A percentile compares a stretch with the other conserved stretches of the same genome.
phyloP scores from a whole-genome alignment of 208 protist genomes.

The Plasmodiophora brassicae region DNA sequence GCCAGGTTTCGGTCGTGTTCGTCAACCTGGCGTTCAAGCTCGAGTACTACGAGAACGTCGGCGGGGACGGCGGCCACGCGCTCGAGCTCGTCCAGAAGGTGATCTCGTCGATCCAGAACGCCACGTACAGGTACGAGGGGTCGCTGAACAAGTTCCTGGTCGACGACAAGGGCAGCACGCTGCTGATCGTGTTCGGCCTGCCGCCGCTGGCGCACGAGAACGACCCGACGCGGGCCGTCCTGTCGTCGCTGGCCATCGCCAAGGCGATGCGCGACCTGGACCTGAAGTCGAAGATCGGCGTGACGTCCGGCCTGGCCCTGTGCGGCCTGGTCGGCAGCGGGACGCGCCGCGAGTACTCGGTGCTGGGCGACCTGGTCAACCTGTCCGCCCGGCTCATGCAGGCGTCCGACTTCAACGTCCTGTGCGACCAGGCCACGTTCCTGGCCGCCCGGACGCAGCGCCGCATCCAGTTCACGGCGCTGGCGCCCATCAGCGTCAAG shows the following conservation, averaged over 20 bases:
- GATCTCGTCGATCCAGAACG: conserved; percentile 35
- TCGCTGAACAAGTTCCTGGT: conserved; percentile 54
- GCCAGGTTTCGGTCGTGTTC: conserved; percentile 46
- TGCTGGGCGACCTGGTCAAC: conserved; percentile 57
- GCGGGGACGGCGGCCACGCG: background rate
- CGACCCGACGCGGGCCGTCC: conserved; percentile 43
- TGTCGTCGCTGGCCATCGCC: conserved; percentile 40
- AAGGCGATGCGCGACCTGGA: conserved; percentile 27
- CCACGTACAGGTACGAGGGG: conserved; percentile 49
- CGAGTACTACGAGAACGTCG: background rate
- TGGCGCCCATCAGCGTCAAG: conserved; percentile 42
- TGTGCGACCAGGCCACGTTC: conserved; percentile 46
- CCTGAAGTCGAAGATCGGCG: conserved; percentile 37
- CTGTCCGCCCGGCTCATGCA: conserved; percentile 52
- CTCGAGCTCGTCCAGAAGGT: conserved; percentile 41
- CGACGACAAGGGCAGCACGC: conserved; percentile 56
- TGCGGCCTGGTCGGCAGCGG: conserved; percentile 51
- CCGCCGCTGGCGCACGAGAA: conserved; percentile 53
- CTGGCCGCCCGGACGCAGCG: background rate
- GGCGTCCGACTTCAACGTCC: background rate
- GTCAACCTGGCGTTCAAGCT: conserved; percentile 44
- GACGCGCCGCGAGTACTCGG: conserved; percentile 53
- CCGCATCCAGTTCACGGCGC: conserved; percentile 17
- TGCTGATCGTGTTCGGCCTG: conserved; percentile 51
- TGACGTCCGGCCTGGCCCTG: conserved; percentile 53